Percentiles rank a stretch among this genome's conserved stretches.
phyloP scores from a whole-genome alignment of 805 yeast genomes.

The Cyberlindnera xylosilytica region DNA sequence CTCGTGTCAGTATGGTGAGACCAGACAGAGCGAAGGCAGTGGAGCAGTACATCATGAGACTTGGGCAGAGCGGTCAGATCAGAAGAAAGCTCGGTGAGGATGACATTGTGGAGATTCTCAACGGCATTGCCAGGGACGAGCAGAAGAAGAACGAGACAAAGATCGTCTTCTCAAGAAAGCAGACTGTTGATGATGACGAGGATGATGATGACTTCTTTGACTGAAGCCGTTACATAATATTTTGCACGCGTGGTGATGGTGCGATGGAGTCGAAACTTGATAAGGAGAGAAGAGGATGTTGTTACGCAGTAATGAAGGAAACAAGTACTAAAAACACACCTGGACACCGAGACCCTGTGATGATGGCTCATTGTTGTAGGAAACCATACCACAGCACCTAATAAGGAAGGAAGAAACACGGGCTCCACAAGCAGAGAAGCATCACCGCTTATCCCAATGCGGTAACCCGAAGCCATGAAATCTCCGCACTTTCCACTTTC shows the following conservation, averaged over 20 bases:
- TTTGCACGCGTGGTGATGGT: no score
- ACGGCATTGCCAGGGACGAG: slow-evolving; percentile 75
- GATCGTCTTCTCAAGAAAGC: slow-evolving; percentile 41
- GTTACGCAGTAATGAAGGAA: neutral
- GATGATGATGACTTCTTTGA: slow-evolving; percentile 46
- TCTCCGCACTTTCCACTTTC: neutral
- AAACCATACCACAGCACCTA: no score
- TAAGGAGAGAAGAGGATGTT: neutral
- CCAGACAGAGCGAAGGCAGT: slow-evolving; percentile 90
- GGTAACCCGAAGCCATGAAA: slow-evolving; percentile 6
- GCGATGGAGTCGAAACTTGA: no score
- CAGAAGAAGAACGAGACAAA: slow-evolving; percentile 59
- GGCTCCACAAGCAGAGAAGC: no score
- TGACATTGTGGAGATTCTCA: slow-evolving; percentile 79
- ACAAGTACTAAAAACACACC: no score
- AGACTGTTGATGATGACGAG: slow-evolving; percentile 27
- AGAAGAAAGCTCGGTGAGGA: slow-evolving; percentile 71
- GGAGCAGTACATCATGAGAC: slow-evolving; percentile 69
- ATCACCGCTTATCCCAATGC: slow-evolving; percentile 2
- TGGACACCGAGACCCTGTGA: no score
- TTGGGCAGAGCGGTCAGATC: slow-evolving; percentile 76
- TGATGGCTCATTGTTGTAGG: no score
- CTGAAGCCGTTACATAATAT: no score
- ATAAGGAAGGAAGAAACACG: no score
- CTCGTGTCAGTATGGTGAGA: slow-evolving; percentile 83